Conservation (phyloP, 2,329 filamentous ascomycete genomes). For the Alternaria alternata region DNA sequence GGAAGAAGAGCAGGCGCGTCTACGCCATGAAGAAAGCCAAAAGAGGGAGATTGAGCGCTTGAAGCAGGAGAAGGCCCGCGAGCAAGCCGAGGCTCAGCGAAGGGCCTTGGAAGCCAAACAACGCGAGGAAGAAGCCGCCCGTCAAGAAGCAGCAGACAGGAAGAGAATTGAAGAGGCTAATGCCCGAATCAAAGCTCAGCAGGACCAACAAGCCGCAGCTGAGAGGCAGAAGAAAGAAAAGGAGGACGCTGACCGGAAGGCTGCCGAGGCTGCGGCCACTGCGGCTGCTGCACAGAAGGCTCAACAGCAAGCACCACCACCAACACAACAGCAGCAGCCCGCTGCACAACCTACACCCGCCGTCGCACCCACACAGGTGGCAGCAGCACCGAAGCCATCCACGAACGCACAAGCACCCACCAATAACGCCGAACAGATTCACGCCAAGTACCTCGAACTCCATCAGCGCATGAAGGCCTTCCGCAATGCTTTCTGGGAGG, state of each 20-base stretch:
- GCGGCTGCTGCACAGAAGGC: conserved; percentile 38
- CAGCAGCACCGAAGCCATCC: conserved; percentile 9
- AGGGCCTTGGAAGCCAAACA: conserved; percentile 45
- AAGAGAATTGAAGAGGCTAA: conserved; percentile 42
- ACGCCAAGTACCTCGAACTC: conserved; percentile 46
- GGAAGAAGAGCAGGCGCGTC: conserved; percentile 50
- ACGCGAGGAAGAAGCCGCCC: conserved; percentile 43
- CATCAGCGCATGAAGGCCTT: conserved; percentile 50
- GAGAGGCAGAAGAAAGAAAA: conserved; percentile 39
- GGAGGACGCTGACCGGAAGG: conserved; percentile 41
- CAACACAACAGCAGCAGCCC: conserved; percentile 6
- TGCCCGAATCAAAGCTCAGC: conserved; percentile 41
- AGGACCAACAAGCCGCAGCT: conserved; percentile 40
- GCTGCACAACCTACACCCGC: conserved; percentile 17
- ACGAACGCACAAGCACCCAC: conserved; percentile 17
- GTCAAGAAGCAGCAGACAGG: conserved; percentile 38
- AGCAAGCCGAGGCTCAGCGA: conserved; percentile 48
- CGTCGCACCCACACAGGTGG: conserved; percentile 10
- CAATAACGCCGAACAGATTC: conserved; percentile 39
- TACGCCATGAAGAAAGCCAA: conserved; percentile 47
- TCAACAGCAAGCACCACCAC: conserved; percentile 25
- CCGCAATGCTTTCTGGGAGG: conserved; percentile 39
- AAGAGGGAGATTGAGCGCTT: conserved; percentile 51
- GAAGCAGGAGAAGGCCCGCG: conserved; percentile 55
- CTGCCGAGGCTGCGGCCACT: conserved; percentile 36